Percentiles rank a stretch among this genome's conserved stretches.
Conservation (phyloP, 495 filamentous ascomycete genomes). For the Penicillium salamii region DNA sequence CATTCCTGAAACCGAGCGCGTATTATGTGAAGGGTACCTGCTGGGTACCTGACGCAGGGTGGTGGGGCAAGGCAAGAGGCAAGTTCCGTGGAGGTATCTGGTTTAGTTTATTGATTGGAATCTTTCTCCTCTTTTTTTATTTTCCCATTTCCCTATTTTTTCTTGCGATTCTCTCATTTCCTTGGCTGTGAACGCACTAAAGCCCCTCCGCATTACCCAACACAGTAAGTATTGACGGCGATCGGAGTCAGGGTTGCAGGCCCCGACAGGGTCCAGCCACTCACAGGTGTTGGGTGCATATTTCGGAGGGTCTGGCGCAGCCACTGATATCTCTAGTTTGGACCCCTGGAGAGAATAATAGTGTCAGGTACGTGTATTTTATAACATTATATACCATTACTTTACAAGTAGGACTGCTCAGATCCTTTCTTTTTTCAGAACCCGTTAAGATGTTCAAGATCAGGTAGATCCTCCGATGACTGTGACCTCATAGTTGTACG, state of each 20-base stretch:
- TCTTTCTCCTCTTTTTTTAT: background rate
- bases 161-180: background rate
- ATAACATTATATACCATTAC: too few relatives aligned
- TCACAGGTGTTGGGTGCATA: background rate
- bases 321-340: background rate
- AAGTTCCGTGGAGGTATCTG: conserved; percentile 8
- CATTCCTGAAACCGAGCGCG: conserved; percentile 4
- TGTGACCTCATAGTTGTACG: conserved; percentile 8
- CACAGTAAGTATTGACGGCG: conserved; percentile 11
- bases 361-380: background rate
- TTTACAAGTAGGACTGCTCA: too few relatives aligned
- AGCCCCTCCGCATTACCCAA: conserved; percentile 17
- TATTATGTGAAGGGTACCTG: conserved; percentile 3
- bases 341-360: background rate
- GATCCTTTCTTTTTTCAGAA: conserved; percentile 3
- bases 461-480: conserved; percentile 1
- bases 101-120: conserved; percentile 12
- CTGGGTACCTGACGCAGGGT: conserved; percentile 4
- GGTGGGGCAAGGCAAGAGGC: background rate
- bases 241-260: conserved; percentile 22
- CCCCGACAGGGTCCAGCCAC: conserved; percentile 17
- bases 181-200: conserved; percentile 10
- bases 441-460: background rate
- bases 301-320: background rate
- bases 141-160: too few relatives aligned